Evolutionary conservation across 1,284 basidiomycete genomes (phyloP).

Genomic region (Gymnopus androsaceus): DNA sequence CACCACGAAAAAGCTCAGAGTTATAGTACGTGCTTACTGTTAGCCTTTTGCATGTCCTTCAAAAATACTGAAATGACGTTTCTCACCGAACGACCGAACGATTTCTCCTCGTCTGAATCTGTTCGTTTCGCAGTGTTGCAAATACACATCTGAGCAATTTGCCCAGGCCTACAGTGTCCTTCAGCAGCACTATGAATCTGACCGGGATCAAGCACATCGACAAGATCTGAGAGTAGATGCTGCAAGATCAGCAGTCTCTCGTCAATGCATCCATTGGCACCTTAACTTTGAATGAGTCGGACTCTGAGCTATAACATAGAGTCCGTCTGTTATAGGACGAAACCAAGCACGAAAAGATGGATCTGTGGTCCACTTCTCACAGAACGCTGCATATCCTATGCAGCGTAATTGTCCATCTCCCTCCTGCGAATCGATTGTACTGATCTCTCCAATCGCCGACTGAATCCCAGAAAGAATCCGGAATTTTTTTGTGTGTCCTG

Average conservation of each 20-base stretch:
- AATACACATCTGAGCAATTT: too few relatives aligned
- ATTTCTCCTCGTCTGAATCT: too few relatives aligned
- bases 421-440: slow-evolving; percentile 2
- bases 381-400: slow-evolving; percentile 13
- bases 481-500: neutral
- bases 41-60: too few relatives aligned
- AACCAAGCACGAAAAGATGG: slow-evolving; percentile 7
- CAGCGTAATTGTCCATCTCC: slow-evolving; percentile 9
- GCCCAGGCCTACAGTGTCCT: too few relatives aligned
- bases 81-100: too few relatives aligned
- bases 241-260: slow-evolving; percentile 7
- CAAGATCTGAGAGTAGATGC: slow-evolving; percentile 9
- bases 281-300: too few relatives aligned
- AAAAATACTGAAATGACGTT: too few relatives aligned
- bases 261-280: neutral
- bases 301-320: neutral
- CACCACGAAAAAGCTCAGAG: too few relatives aligned
- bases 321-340: slow-evolving; percentile 1
- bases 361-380: slow-evolving; percentile 8
- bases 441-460: slow-evolving; percentile 9
- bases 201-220: too few relatives aligned
- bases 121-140: too few relatives aligned
- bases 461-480: slow-evolving; percentile 7
- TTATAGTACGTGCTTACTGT: too few relatives aligned
- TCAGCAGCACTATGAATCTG: too few relatives aligned